A percentile compares a stretch with the other conserved stretches of the same genome.
These are phyloP conservation scores for Senna tora DNA, from an alignment of 306 rosid genomes.

Conservation along the genomic window DNA sequence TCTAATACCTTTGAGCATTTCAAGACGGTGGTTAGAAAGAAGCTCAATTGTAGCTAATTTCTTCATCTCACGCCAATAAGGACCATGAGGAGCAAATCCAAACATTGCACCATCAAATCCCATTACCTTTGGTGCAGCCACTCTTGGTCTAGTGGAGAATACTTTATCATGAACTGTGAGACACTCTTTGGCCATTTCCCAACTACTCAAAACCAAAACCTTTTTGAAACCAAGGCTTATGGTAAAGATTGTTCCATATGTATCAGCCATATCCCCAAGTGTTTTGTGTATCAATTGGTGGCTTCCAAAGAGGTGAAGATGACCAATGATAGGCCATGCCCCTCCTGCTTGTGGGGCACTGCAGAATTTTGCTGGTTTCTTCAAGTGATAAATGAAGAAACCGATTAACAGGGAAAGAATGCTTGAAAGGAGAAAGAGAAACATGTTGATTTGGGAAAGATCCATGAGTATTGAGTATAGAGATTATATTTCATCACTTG, in stretches of 20 bases:
- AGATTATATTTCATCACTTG: not conserved
- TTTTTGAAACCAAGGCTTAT: constrained; percentile 43
- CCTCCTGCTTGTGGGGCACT: constrained; percentile 45
- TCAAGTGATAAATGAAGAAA: constrained; percentile 31
- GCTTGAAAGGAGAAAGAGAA: constrained; percentile 3
- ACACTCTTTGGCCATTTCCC: constrained; percentile 45
- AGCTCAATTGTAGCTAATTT: constrained; percentile 37
- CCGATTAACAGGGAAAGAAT: constrained; percentile 24
- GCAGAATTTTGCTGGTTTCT: constrained; percentile 6
- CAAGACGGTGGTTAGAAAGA: constrained; percentile 45
- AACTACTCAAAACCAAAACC: constrained; percentile 41
- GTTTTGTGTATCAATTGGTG: constrained; percentile 39
- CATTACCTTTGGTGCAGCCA: constrained; percentile 43
- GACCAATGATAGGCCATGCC: constrained; percentile 49
- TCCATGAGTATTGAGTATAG: not conserved
- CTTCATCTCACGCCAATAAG: constrained; percentile 51
- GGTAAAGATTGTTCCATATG: constrained; percentile 43
- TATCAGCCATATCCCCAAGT: constrained; percentile 45
- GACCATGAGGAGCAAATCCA: constrained; percentile 38
- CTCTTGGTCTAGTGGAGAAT: constrained; percentile 41
- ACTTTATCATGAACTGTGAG: constrained; percentile 48
- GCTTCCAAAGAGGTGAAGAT: constrained; percentile 40
- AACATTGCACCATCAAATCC: constrained; percentile 45
- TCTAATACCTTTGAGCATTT: constrained; percentile 42
- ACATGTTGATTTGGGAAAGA: not conserved